Percentiles rank a stretch among this genome's conserved stretches.
phyloP scores from a whole-genome alignment of 768 basidiomycete species.

The Lactarius hengduanensis region DNA sequence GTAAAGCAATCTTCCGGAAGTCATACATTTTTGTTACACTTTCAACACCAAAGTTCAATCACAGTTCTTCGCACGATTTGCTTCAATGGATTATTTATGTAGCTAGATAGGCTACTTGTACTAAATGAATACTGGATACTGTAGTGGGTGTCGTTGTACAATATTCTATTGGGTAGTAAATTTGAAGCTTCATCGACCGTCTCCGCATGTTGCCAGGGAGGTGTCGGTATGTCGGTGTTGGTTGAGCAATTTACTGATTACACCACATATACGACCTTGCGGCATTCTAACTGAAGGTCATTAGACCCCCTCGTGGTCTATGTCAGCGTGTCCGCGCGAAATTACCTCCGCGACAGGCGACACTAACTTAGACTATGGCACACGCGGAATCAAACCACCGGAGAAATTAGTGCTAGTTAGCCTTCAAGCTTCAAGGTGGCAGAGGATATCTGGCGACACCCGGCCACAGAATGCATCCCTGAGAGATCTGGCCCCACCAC shows the following conservation, averaged over 20 bases:
- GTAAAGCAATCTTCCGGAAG: not conserved
- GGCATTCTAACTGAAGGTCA: not conserved
- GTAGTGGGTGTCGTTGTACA: not conserved
- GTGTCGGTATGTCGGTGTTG: not conserved
- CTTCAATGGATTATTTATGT: constrained; percentile 2
- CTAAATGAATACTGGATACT: not conserved
- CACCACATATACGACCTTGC: not conserved
- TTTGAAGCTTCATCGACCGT: not conserved
- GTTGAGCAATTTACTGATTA: not conserved
- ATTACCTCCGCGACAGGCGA: not conserved
- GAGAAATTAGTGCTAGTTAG: not conserved
- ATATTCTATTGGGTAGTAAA: not conserved
- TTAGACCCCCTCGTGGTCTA: not conserved
- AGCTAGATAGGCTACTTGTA: constrained; percentile 5
- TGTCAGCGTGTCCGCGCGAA: not conserved
- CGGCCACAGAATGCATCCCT: not conserved
- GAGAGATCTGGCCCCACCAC: not conserved
- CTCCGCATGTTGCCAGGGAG: not conserved
- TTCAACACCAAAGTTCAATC: not conserved
- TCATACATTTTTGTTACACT: not conserved
- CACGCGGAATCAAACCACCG: not conserved
- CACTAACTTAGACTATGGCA: not conserved
- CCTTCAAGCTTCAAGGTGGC: not conserved
- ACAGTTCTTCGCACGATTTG: not conserved
- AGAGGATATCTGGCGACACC: not conserved